Evolutionary conservation across 768 basidiomycete species (phyloP).

Genomic region (Pisolithus sp.): DNA sequence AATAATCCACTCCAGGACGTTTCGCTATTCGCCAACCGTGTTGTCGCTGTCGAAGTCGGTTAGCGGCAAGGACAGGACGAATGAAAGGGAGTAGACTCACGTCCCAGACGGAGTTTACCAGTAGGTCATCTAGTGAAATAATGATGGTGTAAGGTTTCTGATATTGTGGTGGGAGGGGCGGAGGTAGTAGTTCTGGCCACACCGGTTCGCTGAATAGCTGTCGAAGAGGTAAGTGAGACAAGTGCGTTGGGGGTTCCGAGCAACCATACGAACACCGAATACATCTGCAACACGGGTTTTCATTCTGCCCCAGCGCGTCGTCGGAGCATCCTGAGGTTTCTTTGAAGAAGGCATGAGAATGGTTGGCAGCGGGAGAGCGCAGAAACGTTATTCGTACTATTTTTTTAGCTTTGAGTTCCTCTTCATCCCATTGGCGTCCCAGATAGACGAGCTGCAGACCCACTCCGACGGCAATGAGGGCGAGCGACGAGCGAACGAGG

Average conservation of each 20-base stretch:
- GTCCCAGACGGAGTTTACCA: constrained; percentile 93
- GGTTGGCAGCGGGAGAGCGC: background rate
- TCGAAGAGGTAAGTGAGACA: background rate
- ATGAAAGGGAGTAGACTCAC: constrained; percentile 45
- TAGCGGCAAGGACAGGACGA: background rate
- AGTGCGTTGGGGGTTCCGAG: background rate
- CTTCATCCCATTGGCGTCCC: constrained; percentile 73
- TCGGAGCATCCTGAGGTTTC: constrained; percentile 54
- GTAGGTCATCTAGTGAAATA: constrained; percentile 85
- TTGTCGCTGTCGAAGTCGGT: constrained; percentile 51
- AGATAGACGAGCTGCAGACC: constrained; percentile 55
- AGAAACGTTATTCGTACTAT: constrained; percentile 37
- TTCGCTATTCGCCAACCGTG: constrained; percentile 97
- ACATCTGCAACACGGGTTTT: constrained; percentile 54
- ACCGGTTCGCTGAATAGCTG: constrained; percentile 92
- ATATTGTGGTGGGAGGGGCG: constrained; percentile 73
- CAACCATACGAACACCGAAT: constrained; percentile 52
- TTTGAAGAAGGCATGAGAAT: constrained; percentile 16
- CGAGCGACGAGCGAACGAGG: constrained; percentile 50
- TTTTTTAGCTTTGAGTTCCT: constrained; percentile 60
- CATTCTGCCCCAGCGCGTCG: constrained; percentile 60
- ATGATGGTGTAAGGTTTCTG: constrained; percentile 90
- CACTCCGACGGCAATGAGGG: constrained; percentile 48
- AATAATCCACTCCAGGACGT: constrained; percentile 96
- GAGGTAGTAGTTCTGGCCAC: constrained; percentile 88